Percentiles rank a stretch among this genome's conserved stretches.
phyloP scores from a whole-genome alignment of 768 basidiomycete genomes.

The Lanmaoa rubissima region DNA sequence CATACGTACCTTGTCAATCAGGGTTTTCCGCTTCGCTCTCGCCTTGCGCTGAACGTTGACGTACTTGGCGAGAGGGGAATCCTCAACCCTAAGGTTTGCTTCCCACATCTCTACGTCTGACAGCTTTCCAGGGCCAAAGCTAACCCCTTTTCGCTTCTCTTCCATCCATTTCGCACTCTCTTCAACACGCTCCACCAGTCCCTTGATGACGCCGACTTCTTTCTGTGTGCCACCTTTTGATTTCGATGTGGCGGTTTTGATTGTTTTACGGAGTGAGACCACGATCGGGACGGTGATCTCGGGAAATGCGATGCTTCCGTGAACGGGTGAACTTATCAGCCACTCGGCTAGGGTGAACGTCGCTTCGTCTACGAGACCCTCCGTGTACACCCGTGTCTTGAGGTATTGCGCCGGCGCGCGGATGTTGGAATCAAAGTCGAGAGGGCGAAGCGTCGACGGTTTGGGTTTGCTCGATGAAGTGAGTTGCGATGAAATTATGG shows the following conservation, averaged over 20 bases:
- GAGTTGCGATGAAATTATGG: slow-evolving; percentile 78
- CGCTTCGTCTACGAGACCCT: slow-evolving; percentile 81
- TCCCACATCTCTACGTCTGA: slow-evolving; percentile 76
- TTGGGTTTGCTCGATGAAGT: slow-evolving; percentile 69
- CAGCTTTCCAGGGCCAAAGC: slow-evolving; percentile 72
- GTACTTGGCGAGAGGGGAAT: slow-evolving; percentile 80
- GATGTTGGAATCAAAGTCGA: slow-evolving; percentile 86
- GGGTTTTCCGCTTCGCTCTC: slow-evolving; percentile 65
- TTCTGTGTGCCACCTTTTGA: slow-evolving; percentile 42
- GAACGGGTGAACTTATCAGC: slow-evolving; percentile 66
- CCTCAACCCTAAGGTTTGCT: slow-evolving; percentile 53
- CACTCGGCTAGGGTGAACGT: slow-evolving; percentile 79
- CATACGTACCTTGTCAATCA: slow-evolving; percentile 68
- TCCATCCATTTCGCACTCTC: slow-evolving; percentile 81
- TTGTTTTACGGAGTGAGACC: slow-evolving; percentile 63
- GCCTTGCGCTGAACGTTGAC: slow-evolving; percentile 78
- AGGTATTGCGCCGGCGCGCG: slow-evolving; percentile 86
- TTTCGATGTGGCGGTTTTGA: slow-evolving; percentile 59
- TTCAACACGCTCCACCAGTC: slow-evolving; percentile 83
- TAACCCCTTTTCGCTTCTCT: slow-evolving; percentile 61
- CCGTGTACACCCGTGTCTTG: slow-evolving; percentile 82
- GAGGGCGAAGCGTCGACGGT: slow-evolving; percentile 79
- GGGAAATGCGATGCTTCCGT: slow-evolving; percentile 90
- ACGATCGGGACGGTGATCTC: slow-evolving; percentile 83
- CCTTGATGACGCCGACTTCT: slow-evolving; percentile 64